Conservation (phyloP, 805 yeast species). For the Wickerhamiella spandovensis region DNA sequence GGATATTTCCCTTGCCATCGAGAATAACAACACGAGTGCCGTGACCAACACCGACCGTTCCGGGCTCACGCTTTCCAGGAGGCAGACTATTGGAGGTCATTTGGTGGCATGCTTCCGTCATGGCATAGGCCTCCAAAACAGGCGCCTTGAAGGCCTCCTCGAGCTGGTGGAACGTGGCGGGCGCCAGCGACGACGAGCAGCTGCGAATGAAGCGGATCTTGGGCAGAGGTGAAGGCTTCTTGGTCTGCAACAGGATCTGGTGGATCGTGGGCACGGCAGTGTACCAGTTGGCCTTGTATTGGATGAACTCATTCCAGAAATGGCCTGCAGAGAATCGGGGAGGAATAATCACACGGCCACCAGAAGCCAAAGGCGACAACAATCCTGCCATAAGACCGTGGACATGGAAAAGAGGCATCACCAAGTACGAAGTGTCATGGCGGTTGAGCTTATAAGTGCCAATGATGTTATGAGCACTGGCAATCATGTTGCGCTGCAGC, state of each 20-base stretch:
- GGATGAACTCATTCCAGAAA: conserved; percentile 47
- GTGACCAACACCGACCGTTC: conserved; percentile 62
- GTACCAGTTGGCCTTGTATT: conserved; percentile 49
- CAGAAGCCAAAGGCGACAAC: conserved; percentile 44
- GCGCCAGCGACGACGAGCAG: conserved; percentile 60
- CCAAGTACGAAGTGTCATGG: conserved; percentile 44
- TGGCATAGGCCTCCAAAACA: conserved; percentile 64
- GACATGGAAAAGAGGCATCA: conserved; percentile 69
- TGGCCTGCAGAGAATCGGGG: conserved; percentile 42
- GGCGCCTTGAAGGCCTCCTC: conserved; percentile 51
- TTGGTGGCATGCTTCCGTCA: conserved; percentile 75
- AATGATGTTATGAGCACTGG: conserved; percentile 45
- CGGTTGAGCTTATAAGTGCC: conserved; percentile 40
- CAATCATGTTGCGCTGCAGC: conserved; percentile 48
- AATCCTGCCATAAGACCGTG: conserved; percentile 61
- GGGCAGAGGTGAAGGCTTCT: conserved; percentile 39
- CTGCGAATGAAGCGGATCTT: conserved; percentile 54
- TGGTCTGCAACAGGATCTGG: conserved; percentile 43
- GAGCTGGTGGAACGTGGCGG: conserved; percentile 43
- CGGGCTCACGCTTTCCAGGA: conserved; percentile 50
- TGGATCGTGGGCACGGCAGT: conserved; percentile 71
- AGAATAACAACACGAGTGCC: conserved; percentile 52
- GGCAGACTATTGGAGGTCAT: conserved; percentile 62
- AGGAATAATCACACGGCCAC: conserved; percentile 54
- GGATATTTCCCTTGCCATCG: conserved; percentile 34